These are phyloP conservation scores for Babesia sp. DNA, from an alignment of 169 alveolate genomes.

Conservation along the genomic window DNA sequence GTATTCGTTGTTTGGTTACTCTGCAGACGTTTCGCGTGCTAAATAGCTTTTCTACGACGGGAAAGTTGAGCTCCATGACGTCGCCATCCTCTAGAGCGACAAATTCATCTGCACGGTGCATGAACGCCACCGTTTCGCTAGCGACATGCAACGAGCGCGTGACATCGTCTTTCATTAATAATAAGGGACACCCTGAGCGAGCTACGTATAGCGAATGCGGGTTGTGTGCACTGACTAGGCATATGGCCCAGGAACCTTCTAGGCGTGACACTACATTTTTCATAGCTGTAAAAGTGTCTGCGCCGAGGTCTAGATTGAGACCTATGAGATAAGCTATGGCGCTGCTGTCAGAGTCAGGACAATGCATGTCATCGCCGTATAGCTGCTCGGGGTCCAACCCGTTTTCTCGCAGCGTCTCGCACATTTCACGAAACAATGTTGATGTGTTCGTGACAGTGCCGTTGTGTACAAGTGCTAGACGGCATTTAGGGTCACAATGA, in stretches of 20 bases:
- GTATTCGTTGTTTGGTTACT: constrained; percentile 35
- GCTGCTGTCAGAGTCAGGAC: constrained; percentile 94
- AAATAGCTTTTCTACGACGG: constrained; percentile 61
- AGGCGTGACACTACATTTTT: constrained; percentile 82
- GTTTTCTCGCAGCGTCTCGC: constrained; percentile 42
- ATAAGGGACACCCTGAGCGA: constrained; percentile 90
- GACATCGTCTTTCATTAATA: constrained; percentile 82
- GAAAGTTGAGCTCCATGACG: constrained; percentile 43
- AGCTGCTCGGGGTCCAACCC: constrained; percentile 76
- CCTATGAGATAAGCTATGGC: constrained; percentile 94
- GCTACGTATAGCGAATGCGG: constrained; percentile 90
- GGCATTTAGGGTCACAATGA: constrained; percentile 88
- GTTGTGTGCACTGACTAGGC: constrained; percentile 84
- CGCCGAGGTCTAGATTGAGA: constrained; percentile 81
- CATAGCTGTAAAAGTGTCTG: constrained; percentile 83
- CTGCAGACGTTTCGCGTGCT: constrained; percentile 57
- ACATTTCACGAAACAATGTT: constrained; percentile 42
- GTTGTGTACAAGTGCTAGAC: constrained; percentile 93
- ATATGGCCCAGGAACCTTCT: constrained; percentile 96
- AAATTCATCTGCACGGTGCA: constrained; percentile 88
- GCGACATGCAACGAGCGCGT: constrained; percentile 87
- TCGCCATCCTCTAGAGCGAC: constrained; percentile 73
- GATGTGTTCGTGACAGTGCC: constrained; percentile 84
- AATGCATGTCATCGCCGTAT: constrained; percentile 22
- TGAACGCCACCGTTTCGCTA: constrained; percentile 92